A percentile compares a stretch with the other conserved stretches of the same genome.
Evolutionary conservation across 805 yeast genomes (phyloP).

Genomic region (Wickerhamomyces rabaulensis): DNA sequence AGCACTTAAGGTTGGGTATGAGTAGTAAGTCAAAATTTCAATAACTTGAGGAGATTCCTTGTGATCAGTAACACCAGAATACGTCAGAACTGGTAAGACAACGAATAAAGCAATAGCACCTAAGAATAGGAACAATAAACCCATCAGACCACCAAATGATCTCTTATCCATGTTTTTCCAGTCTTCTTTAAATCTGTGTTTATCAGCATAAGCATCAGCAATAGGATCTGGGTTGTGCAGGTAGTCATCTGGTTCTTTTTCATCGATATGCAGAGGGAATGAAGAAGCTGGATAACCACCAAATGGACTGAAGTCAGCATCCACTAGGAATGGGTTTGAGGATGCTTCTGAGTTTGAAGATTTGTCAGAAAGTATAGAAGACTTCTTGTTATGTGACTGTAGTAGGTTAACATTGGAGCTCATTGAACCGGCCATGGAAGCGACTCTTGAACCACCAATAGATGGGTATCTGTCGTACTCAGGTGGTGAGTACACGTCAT

Average conservation of each 20-base stretch:
- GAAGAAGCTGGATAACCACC: conserved; percentile 95
- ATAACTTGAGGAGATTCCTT: conserved; percentile 17
- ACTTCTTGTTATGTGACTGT: conserved; percentile 11
- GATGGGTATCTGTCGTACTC: conserved; percentile 69
- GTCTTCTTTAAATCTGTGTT: conserved; percentile 59
- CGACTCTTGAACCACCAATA: conserved; percentile 49
- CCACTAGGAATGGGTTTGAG: conserved; percentile 40
- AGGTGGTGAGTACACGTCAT: conserved; percentile 37
- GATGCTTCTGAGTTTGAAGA: conserved; percentile 19
- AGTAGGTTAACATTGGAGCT: conserved; percentile 27
- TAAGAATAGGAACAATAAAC: conserved; percentile 49
- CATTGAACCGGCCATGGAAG: conserved; percentile 41
- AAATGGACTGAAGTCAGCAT: conserved; percentile 78
- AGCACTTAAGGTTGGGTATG: conserved; percentile 52
- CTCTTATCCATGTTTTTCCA: conserved; percentile 60
- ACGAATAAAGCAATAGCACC: conserved; percentile 70
- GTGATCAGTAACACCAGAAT: conserved; percentile 55
- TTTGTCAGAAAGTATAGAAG: conserved; percentile 12
- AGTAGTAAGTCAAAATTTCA: conserved; percentile 44
- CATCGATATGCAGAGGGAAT: conserved; percentile 87
- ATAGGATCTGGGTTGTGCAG: conserved; percentile 95
- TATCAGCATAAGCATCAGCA: conserved; percentile 81
- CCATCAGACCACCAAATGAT: conserved; percentile 57
- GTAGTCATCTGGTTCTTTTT: conserved; percentile 92
- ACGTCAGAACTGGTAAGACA: conserved; percentile 79